Evolutionary conservation across 305 asterid species (phyloP).

Genomic region (Rubia peregrina): DNA sequence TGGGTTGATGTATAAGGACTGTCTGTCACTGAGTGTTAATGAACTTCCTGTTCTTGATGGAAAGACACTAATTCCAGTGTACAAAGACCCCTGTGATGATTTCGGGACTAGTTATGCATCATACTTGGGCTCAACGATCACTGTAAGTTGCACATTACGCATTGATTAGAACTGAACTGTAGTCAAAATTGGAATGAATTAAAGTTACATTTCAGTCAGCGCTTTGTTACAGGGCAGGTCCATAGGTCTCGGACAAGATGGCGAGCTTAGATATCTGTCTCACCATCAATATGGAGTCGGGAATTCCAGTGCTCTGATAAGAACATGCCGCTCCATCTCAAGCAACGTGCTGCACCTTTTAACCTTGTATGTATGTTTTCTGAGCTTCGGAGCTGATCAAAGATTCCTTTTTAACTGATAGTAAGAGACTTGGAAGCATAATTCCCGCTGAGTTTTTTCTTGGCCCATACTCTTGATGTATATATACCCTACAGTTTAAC

Average conservation of each 20-base stretch:
- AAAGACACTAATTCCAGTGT: slow-evolving; percentile 65
- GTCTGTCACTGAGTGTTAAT: slow-evolving; percentile 58
- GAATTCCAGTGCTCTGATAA: slow-evolving; percentile 83
- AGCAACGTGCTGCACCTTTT: slow-evolving; percentile 31
- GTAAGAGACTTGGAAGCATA: no score
- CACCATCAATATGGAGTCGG: slow-evolving; percentile 45
- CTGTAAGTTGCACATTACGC: slow-evolving; percentile 33
- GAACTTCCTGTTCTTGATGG: slow-evolving; percentile 74
- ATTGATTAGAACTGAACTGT: background rate
- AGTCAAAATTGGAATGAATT: background rate
- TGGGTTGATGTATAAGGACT: slow-evolving; percentile 49
- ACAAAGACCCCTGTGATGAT: slow-evolving; percentile 46
- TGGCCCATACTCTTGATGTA: no score
- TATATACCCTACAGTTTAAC: no score
- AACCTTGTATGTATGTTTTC: no score
- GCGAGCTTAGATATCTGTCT: slow-evolving; percentile 81
- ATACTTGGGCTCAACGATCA: slow-evolving; percentile 65
- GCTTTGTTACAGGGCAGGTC: slow-evolving; percentile 50
- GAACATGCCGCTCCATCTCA: slow-evolving; percentile 53
- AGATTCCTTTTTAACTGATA: no score
- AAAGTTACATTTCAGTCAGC: background rate
- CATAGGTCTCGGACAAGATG: slow-evolving; percentile 81
- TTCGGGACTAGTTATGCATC: slow-evolving; percentile 54
- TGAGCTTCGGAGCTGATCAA: no score
- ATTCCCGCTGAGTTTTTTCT: no score